A percentile compares a stretch with the other conserved stretches of the same genome.
Conservation (phyloP, 2,329 filamentous ascomycete genomes). For the Epichloe glyceriae region DNA sequence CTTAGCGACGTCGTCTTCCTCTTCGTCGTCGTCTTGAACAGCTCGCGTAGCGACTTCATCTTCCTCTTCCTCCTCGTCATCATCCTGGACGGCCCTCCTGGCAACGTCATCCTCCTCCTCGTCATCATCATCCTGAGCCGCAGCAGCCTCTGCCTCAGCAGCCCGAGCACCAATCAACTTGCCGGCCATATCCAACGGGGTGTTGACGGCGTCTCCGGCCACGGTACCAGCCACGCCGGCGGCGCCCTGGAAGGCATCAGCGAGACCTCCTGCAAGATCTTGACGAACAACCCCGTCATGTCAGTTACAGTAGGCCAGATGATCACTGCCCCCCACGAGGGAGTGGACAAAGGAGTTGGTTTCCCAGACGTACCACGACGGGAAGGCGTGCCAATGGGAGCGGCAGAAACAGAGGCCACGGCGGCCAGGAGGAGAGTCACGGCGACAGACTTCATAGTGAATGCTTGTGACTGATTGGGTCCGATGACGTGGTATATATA, state of each 20-base stretch:
- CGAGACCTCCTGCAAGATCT: neutral
- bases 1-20: neutral
- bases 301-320: too few relatives aligned
- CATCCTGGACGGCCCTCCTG: too few relatives aligned
- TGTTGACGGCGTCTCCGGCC: neutral
- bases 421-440: neutral
- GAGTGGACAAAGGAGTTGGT: too few relatives aligned
- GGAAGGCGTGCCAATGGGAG: neutral
- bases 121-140: neutral
- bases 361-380: neutral
- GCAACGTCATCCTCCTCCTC: neutral
- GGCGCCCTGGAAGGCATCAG: neutral
- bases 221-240: neutral
- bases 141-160: neutral
- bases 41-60: neutral
- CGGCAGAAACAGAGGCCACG: constrained; percentile 1
- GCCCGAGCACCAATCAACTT: neutral
- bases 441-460: constrained; percentile 1
- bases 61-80: neutral
- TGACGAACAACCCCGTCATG: too few relatives aligned
- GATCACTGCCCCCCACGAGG: too few relatives aligned
- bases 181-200: neutral
- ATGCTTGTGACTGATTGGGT: too few relatives aligned
- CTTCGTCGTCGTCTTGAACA: neutral
- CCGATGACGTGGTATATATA: too few relatives aligned